A percentile compares a stretch with the other conserved stretches of the same genome.
phyloP scores from a whole-genome alignment of 2,329 filamentous ascomycete species.

The Penicillium expansum region DNA sequence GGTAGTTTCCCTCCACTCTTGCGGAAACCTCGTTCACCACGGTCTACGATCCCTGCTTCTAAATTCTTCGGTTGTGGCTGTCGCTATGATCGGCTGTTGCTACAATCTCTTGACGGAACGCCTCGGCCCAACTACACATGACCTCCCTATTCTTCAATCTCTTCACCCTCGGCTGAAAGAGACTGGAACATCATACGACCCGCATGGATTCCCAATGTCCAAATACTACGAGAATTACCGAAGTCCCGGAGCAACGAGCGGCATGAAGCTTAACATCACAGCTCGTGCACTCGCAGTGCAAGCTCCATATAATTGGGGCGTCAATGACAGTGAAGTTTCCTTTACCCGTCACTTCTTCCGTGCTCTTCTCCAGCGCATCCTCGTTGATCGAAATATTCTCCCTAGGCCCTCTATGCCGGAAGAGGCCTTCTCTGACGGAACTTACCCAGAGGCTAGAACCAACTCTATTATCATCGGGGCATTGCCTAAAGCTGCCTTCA shows the following conservation, averaged over 20 bases:
- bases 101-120: conserved; percentile 95
- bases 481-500: conserved; percentile 75
- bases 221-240: conserved; percentile 59
- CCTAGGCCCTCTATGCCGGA: conserved; percentile 48
- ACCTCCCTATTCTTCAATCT: conserved; percentile 72
- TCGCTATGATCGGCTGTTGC: conserved; percentile 96
- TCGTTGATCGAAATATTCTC: conserved; percentile 79
- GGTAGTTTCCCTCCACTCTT: conserved; percentile 94
- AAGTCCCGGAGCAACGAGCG: conserved; percentile 53
- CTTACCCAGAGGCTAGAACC: conserved; percentile 46
- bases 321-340: conserved; percentile 75
- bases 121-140: conserved; percentile 83
- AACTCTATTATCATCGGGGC: conserved; percentile 79
- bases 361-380: conserved; percentile 85
- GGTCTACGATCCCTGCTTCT: conserved; percentile 81
- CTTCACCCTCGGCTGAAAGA: conserved; percentile 67
- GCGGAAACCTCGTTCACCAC: conserved; percentile 92
- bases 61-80: conserved; percentile 78
- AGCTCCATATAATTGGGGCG: conserved; percentile 88
- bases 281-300: conserved; percentile 98
- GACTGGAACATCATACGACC: conserved; percentile 71
- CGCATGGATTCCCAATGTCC: conserved; percentile 93
- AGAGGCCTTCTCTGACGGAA: conserved; percentile 24
- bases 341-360: conserved; percentile 93
- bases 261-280: conserved; percentile 88